phyloP scores from a whole-genome alignment of 306 rosid species.

The Luffa aegyptiaca region DNA sequence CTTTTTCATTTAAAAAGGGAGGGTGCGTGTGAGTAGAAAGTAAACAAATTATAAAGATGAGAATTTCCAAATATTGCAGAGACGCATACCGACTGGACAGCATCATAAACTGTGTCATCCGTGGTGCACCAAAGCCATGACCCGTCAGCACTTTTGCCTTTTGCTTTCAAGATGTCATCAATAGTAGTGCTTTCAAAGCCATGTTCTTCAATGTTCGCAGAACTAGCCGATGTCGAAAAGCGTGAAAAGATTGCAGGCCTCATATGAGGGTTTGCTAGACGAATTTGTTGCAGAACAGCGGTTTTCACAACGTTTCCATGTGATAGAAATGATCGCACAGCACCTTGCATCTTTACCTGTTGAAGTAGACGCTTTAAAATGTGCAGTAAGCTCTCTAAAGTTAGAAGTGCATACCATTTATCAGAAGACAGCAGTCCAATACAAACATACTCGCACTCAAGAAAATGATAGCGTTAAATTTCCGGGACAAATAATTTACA shows the following conservation, averaged over 20 bases:
- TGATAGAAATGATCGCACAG: constrained; percentile 41
- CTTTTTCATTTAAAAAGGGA: constrained; percentile 14
- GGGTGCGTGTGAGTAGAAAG: not conserved
- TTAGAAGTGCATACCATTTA: not conserved
- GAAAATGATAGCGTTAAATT: not conserved
- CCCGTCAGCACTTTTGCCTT: constrained; percentile 92
- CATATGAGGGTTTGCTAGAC: constrained; percentile 63
- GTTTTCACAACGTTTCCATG: constrained; percentile 53
- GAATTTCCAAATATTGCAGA: not conserved
- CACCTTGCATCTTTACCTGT: constrained; percentile 76
- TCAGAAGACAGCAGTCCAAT: not conserved
- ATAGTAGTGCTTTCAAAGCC: constrained; percentile 97
- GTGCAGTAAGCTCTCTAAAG: not conserved
- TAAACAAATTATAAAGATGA: constrained; percentile 4
- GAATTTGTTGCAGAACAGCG: constrained; percentile 66
- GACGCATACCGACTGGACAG: constrained; percentile 87
- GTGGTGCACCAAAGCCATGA: constrained; percentile 99
- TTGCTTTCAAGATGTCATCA: constrained; percentile 56
- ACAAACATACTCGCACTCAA: not conserved
- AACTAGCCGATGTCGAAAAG: constrained; percentile 40
- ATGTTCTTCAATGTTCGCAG: constrained; percentile 79
- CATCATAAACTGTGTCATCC: constrained; percentile 83
- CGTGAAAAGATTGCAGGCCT: constrained; percentile 58
- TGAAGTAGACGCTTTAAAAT: constrained; percentile 5
- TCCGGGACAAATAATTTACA: not conserved